A percentile compares a stretch with the other conserved stretches of the same genome.
Evolutionary conservation across 495 filamentous ascomycete genomes (phyloP).

Genomic region (Diplogelasinospora grovesii): DNA sequence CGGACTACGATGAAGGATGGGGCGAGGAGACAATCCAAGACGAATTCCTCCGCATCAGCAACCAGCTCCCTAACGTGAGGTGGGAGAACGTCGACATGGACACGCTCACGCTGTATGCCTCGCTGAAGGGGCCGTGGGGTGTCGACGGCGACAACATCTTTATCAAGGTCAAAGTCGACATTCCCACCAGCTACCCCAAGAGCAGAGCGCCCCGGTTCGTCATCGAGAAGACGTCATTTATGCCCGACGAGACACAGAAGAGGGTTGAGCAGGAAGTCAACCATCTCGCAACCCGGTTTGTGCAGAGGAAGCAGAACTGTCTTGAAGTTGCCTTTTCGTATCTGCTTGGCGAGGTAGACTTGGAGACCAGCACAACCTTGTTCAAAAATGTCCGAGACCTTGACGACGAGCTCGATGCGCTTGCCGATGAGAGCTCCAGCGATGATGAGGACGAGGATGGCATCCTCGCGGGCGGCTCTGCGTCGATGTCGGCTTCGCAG

Average conservation of each 20-base stretch:
- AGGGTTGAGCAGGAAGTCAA: constrained; percentile 61
- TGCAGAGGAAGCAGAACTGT: constrained; percentile 64
- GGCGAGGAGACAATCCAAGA: constrained; percentile 77
- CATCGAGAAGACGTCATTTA: constrained; percentile 71
- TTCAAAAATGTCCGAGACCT: constrained; percentile 56
- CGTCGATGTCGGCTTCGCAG: constrained; percentile 51
- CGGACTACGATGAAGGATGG: constrained; percentile 50
- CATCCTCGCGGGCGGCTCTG: constrained; percentile 46
- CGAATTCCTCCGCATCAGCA: constrained; percentile 78
- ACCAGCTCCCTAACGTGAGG: constrained; percentile 73
- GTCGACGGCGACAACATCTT: constrained; percentile 61
- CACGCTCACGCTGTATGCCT: constrained; percentile 62
- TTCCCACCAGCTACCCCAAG: constrained; percentile 72
- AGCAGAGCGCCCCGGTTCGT: constrained; percentile 57
- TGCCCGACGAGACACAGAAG: constrained; percentile 60
- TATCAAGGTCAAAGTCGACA: constrained; percentile 71
- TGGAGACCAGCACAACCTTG: constrained; percentile 66
- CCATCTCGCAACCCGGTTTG: constrained; percentile 61
- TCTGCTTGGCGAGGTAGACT: constrained; percentile 72
- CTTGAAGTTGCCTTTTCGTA: constrained; percentile 78
- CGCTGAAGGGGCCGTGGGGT: constrained; percentile 85
- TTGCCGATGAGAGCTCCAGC: constrained; percentile 66
- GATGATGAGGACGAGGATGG: constrained; percentile 79
- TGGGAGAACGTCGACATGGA: constrained; percentile 85
- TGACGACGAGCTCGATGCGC: constrained; percentile 52